A percentile compares a stretch with the other conserved stretches of the same genome.
These are phyloP conservation scores for Tolypocladium nubicola DNA, from an alignment of 2,329 filamentous ascomycete genomes.

Conservation along the genomic window DNA sequence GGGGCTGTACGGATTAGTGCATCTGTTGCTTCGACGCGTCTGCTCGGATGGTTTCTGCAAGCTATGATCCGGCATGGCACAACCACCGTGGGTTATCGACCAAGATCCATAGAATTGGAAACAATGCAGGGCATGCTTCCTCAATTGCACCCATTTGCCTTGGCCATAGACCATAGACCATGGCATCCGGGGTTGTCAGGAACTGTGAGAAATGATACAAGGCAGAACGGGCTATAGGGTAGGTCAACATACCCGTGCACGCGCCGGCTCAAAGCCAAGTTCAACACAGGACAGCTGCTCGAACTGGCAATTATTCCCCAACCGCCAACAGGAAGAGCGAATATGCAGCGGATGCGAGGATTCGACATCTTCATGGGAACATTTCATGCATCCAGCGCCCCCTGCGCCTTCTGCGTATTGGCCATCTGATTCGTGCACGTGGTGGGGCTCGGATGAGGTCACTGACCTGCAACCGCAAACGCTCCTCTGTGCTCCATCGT, in stretches of 20 bases:
- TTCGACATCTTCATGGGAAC: background rate
- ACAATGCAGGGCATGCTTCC: background rate
- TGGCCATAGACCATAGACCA: background rate
- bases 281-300: background rate
- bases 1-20: background rate
- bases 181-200: background rate
- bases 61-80: background rate
- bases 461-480: background rate
- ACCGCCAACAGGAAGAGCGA: background rate
- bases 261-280: background rate
- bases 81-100: background rate
- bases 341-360: background rate
- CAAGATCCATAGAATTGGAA: background rate
- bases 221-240: background rate
- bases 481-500: background rate
- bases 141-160: background rate
- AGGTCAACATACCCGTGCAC: background rate
- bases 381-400: background rate
- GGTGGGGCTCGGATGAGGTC: background rate
- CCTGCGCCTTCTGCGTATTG: background rate
- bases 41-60: too few species aligned
- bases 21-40: background rate
- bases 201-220: background rate
- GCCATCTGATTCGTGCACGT: background rate
- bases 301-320: background rate